Conservation (phyloP, 2,329 filamentous ascomycete genomes). For the Sordariomycetes sp. region DNA sequence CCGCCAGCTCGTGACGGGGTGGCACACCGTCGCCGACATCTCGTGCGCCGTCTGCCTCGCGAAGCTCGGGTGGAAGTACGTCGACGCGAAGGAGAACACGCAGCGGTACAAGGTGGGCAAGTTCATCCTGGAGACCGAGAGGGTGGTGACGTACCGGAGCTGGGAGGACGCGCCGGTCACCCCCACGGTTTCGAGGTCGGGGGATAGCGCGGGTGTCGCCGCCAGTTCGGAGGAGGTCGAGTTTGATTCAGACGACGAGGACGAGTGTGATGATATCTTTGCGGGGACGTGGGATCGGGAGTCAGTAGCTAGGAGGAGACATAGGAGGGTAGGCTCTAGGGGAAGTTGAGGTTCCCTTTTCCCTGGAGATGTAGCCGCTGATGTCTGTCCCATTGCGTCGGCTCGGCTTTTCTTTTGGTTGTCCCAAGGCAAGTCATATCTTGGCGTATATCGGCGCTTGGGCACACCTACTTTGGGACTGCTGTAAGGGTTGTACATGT, state of each 20-base stretch:
- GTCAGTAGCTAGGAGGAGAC: conserved; percentile 22
- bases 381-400: too few relatives aligned
- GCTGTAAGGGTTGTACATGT: too few relatives aligned
- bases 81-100: conserved; percentile 46
- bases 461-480: too few relatives aligned
- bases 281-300: conserved; percentile 49
- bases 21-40: conserved; percentile 55
- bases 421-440: too few relatives aligned
- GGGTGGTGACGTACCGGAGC: conserved; percentile 37
- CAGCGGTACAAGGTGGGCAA: conserved; percentile 61
- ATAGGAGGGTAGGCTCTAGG: neutral
- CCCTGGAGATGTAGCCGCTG: neutral
- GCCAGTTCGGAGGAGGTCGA: conserved; percentile 24
- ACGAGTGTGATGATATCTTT: conserved; percentile 58
- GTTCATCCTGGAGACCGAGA: conserved; percentile 53
- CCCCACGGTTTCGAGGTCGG: conserved; percentile 8
- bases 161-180: conserved; percentile 38
- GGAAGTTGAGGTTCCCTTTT: neutral
- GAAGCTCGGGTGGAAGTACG: conserved; percentile 58
- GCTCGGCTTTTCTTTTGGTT: too few relatives aligned
- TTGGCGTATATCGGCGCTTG: too few relatives aligned
- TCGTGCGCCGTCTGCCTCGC: conserved; percentile 42
- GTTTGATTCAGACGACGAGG: conserved; percentile 55
- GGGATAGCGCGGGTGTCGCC: conserved; percentile 6
- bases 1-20: conserved; percentile 49